Percentiles rank a stretch among this genome's conserved stretches.
Conservation (phyloP, 2,329 filamentous ascomycete species). For the Colletotrichum tanaceti region DNA sequence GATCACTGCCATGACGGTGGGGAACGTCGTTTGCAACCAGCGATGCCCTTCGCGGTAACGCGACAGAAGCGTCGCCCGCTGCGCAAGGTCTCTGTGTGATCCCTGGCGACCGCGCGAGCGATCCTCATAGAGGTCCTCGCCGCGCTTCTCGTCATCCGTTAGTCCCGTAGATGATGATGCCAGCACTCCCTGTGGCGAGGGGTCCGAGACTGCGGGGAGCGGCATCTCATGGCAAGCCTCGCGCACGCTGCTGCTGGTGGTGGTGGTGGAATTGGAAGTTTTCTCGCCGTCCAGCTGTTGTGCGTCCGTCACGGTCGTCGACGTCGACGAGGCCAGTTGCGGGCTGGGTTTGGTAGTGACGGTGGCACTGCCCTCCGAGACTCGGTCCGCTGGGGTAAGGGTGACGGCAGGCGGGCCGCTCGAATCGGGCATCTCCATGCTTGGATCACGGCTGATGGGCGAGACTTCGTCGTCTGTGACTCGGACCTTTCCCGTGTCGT, state of each 20-base stretch:
- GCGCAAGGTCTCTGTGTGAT: neutral
- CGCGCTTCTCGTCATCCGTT: conserved; percentile 18
- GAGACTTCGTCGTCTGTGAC: conserved; percentile 8
- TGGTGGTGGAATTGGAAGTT: neutral
- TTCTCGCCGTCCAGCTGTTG: neutral
- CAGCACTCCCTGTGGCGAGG: neutral
- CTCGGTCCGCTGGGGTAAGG: conserved; percentile 5
- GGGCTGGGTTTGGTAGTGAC: conserved; percentile 10
- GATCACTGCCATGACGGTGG: conserved; percentile 73
- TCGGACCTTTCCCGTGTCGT: neutral
- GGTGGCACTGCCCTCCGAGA: neutral
- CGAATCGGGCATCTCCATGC: neutral
- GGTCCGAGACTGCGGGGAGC: neutral
- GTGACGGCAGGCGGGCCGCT: conserved; percentile 19
- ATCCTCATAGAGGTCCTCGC: conserved; percentile 12
- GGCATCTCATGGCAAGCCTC: neutral
- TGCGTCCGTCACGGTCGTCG: conserved; percentile 1
- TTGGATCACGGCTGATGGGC: neutral
- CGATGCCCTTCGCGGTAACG: conserved; percentile 56
- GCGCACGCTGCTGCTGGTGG: no score
- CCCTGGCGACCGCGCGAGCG: no score
- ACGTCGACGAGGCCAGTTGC: conserved; percentile 15
- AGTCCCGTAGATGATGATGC: neutral
- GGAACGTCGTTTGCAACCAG: conserved; percentile 78
- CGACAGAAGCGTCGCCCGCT: conserved; percentile 63